Evolutionary conservation across 108 stramenopile genomes (phyloP), one percentile per base, ranked within the genome.

Genomic region (Seminavis robusta): DNA sequence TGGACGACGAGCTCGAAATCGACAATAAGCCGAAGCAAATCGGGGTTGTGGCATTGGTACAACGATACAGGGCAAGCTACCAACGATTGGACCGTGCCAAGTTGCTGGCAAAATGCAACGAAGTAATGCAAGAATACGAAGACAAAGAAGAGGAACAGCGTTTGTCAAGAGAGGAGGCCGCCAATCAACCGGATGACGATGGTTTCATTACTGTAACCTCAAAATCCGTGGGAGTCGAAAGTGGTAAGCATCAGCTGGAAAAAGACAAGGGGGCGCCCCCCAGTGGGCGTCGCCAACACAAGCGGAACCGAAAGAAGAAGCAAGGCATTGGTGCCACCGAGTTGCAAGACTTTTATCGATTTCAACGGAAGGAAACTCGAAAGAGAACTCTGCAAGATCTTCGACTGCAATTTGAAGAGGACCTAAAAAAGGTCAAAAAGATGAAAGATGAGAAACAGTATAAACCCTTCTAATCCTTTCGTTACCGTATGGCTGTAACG

Each of bases 171-270:
- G 77, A 73, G 49, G 37, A 16, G 19, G 76, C 79, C 21, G 37
- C 27, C 23, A 43, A 69, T 15, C 52, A 74, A 49, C 85, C 85
- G 0, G 91, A 92, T 56, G 91, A 86, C 23, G 91, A 92, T 71
- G 91, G 91, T 16, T 92, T 92, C 65, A 65, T 92, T 24, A 89
- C 85, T 8, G 85, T 92, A 5, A 62, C 77, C 4, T 81, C 83
- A 55, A 59, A 71, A 7, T 45, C 77, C 20, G 54, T 64, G 3
- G 68, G 64, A 19, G 63, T 75, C 0, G 81, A 75, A 26, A 84
- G 69, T 13, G 56, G 50, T 26, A 49, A 80, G 15, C 61, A 55
- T 47, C 80, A 77, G 1, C 42, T 80, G 23, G 85, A 87, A 51
- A 52, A 77, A 33, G 58, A 50, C 34, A 49, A 41, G 21, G 57